Percentiles rank a stretch among this genome's conserved stretches.
Evolutionary conservation across 1,284 basidiomycete genomes (phyloP).

Genomic region (Rhodotorula sp.): DNA sequence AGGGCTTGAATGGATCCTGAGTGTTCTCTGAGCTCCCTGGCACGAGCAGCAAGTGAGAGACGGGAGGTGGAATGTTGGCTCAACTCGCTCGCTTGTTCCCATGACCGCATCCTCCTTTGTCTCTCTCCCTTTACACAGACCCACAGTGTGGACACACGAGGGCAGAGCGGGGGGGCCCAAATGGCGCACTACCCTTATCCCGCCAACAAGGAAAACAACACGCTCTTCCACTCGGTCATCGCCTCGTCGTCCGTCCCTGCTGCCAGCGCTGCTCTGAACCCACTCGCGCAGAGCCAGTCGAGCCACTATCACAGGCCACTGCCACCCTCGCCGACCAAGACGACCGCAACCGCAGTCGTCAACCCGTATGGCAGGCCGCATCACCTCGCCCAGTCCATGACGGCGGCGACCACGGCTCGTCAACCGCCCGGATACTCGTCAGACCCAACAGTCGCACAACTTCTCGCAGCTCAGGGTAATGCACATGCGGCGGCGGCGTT

Average conservation of each 20-base stretch:
- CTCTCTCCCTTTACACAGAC: not conserved
- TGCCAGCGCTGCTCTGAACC: conserved; percentile 9
- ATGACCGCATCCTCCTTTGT: not conserved
- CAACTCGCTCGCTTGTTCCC: too few species aligned
- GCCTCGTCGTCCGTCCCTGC: not conserved
- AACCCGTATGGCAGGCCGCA: conserved; percentile 32
- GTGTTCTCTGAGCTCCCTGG: too few species aligned
- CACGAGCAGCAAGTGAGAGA: too few species aligned
- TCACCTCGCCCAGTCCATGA: not conserved
- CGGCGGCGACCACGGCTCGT: not conserved
- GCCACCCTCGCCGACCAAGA: conserved; percentile 3
- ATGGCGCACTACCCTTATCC: not conserved
- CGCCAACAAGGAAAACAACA: conserved; percentile 11
- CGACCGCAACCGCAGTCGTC: conserved; percentile 3
- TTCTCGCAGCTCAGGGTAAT: conserved; percentile 25
- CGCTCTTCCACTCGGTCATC: conserved; percentile 3
- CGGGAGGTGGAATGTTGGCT: too few species aligned
- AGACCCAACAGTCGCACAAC: conserved; percentile 40
- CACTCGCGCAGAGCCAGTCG: not conserved
- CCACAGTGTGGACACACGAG: too few species aligned
- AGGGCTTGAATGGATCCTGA: too few species aligned
- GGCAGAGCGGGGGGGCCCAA: not conserved
- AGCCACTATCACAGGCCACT: not conserved
- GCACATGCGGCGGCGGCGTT: conserved; percentile 9
- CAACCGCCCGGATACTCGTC: not conserved